Evolutionary conservation across 495 filamentous ascomycete species (phyloP).

Genomic region (Diplogelasinospora grovesii): DNA sequence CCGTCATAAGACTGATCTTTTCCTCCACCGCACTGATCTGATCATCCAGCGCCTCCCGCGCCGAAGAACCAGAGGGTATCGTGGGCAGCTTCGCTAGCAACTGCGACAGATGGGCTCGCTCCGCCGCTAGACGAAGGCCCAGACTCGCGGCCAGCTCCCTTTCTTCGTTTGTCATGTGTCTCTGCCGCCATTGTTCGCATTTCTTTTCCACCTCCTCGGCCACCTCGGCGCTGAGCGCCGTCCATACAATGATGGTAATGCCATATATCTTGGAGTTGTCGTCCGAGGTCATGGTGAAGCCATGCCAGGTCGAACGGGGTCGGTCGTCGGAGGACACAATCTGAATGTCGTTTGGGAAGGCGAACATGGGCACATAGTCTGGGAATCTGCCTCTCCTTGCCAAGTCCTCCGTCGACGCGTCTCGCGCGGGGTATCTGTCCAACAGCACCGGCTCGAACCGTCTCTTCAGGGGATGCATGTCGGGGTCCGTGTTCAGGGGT

Average conservation of each 20-base stretch:
- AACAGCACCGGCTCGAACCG: slow-evolving; percentile 91
- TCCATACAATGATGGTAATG: slow-evolving; percentile 88
- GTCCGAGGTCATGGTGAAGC: slow-evolving; percentile 92
- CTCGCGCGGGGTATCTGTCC: slow-evolving; percentile 84
- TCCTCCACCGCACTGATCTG: slow-evolving; percentile 94
- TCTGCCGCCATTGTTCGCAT: slow-evolving; percentile 88
- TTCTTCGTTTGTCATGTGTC: slow-evolving; percentile 95
- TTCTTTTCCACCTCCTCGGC: slow-evolving; percentile 84
- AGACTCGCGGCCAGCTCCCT: slow-evolving; percentile 88
- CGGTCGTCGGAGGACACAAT: slow-evolving; percentile 93
- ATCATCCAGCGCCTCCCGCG: slow-evolving; percentile 79
- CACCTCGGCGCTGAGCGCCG: slow-evolving; percentile 71
- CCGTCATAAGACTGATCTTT: slow-evolving; percentile 94
- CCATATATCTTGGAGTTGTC: slow-evolving; percentile 90
- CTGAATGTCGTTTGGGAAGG: slow-evolving; percentile 95
- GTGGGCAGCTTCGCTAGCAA: slow-evolving; percentile 76
- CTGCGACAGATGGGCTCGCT: slow-evolving; percentile 83
- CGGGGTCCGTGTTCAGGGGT: slow-evolving; percentile 78
- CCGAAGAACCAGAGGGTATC: slow-evolving; percentile 69
- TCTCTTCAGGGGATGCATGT: slow-evolving; percentile 91
- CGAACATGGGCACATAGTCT: slow-evolving; percentile 98
- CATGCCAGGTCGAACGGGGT: slow-evolving; percentile 93
- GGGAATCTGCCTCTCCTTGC: slow-evolving; percentile 82
- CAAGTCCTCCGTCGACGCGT: slow-evolving; percentile 67
- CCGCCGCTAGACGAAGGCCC: slow-evolving; percentile 80